Percentiles rank a stretch among this genome's conserved stretches.
Evolutionary conservation across 768 basidiomycete genomes (phyloP).

Genomic region (Leccinum barrowsii): DNA sequence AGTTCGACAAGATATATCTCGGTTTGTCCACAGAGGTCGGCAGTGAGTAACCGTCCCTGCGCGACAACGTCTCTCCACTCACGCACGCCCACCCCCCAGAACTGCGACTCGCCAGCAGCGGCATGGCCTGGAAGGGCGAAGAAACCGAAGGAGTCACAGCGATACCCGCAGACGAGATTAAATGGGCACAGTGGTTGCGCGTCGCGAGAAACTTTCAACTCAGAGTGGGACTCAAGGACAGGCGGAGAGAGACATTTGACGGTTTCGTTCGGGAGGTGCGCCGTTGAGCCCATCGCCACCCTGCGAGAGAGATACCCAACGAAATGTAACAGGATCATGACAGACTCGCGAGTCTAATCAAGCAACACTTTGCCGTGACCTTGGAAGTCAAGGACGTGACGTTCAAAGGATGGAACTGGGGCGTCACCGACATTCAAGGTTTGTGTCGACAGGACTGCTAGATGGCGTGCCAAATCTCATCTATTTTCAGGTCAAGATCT

Average conservation of each 20-base stretch:
- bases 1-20: constrained; percentile 85
- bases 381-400: constrained; percentile 84
- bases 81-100: constrained; percentile 41
- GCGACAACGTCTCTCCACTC: neutral
- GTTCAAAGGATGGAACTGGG: constrained; percentile 99
- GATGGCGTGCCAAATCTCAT: neutral
- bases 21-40: constrained; percentile 69
- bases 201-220: constrained; percentile 93
- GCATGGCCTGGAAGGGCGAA: constrained; percentile 91
- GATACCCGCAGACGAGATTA: constrained; percentile 69
- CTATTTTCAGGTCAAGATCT: constrained; percentile 72
- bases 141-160: constrained; percentile 62
- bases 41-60: constrained; percentile 53
- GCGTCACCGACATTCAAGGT: constrained; percentile 93
- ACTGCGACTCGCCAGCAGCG: constrained; percentile 83
- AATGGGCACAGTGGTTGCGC: constrained; percentile 87
- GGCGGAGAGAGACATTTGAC: constrained; percentile 82
- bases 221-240: constrained; percentile 74
- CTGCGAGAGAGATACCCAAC: neutral
- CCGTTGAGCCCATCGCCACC: neutral
- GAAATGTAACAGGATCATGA: constrained; percentile 73
- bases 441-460: constrained; percentile 11
- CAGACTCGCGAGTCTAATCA: constrained; percentile 71
- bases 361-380: constrained; percentile 82
- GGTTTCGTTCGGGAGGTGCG: constrained; percentile 86